Evolutionary conservation across 371 early-diverging fungal genomes (phyloP).

Genomic region (Syncephalastrum sp.): DNA sequence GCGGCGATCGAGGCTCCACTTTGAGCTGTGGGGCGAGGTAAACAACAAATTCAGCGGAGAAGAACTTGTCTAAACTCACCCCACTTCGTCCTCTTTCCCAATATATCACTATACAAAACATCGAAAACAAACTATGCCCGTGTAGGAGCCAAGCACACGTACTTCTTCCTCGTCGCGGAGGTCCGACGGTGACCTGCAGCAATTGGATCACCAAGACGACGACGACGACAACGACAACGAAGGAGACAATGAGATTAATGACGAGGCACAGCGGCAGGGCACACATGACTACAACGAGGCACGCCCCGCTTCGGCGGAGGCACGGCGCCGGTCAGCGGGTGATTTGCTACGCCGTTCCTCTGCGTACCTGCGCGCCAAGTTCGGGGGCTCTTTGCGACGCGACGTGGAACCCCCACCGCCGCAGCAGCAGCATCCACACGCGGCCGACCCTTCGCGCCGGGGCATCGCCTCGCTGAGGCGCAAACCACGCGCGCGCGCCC

Average conservation of each 20-base stretch:
- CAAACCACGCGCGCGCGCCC: constrained; percentile 1
- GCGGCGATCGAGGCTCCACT: constrained; percentile 29
- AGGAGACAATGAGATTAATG: too few relatives aligned
- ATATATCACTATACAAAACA: too few relatives aligned
- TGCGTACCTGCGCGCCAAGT: constrained; percentile 42
- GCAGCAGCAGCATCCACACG: constrained; percentile 1
- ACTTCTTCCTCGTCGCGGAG: too few relatives aligned
- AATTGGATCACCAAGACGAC: neutral
- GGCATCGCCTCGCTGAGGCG: constrained; percentile 8
- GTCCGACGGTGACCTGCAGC: neutral
- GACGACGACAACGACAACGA: neutral
- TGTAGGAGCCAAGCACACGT: too few relatives aligned
- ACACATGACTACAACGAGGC: too few relatives aligned
- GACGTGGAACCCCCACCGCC: neutral
- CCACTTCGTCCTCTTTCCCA: too few relatives aligned
- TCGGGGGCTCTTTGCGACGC: constrained; percentile 16
- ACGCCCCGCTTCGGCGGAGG: neutral
- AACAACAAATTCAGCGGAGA: too few relatives aligned
- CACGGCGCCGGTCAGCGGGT: constrained; percentile 26
- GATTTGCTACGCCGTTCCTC: constrained; percentile 45
- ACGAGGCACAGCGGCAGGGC: too few relatives aligned
- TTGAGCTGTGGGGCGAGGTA: constrained; percentile 13
- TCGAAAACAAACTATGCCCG: too few relatives aligned
- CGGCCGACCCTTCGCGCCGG: neutral
- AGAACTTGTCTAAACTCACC: too few relatives aligned